phyloP scores from a whole-genome alignment of 129 eudicot genomes.

The Helianthus tuberosus region DNA sequence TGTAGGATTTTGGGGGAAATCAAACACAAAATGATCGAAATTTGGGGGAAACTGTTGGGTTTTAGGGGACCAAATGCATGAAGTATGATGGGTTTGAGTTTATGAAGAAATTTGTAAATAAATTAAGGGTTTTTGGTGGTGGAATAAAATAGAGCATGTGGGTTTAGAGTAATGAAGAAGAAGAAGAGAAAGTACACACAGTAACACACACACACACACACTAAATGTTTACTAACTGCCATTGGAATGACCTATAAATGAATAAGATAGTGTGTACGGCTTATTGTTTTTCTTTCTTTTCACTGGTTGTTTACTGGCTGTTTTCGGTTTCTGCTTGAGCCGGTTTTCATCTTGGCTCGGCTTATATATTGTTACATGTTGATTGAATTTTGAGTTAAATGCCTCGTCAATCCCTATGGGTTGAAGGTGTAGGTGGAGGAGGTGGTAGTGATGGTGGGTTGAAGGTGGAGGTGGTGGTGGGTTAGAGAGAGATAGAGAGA shows the following conservation, averaged over 20 bases:
- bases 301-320: constrained; percentile 32
- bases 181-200: not conserved
- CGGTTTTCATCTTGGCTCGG: not conserved
- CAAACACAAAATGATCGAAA: not conserved
- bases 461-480: no score
- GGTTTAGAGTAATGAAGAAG: constrained; percentile 10
- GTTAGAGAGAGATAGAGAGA: no score
- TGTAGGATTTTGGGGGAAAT: not conserved
- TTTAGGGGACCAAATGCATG: not conserved
- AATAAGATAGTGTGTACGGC: constrained; percentile 38
- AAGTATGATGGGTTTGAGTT: not conserved
- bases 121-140: not conserved
- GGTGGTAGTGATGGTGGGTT: no score
- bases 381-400: no score
- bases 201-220: constrained; percentile 11
- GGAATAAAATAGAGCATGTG: constrained; percentile 15
- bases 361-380: not conserved
- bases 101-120: constrained; percentile 3
- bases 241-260: constrained; percentile 34
- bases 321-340: constrained; percentile 22
- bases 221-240: constrained; percentile 40
- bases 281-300: not conserved
- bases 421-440: no score
- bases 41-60: constrained; percentile 8
- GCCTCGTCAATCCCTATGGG: no score